phyloP scores from a whole-genome alignment of 345 rosid species.

The Brassica nigra region DNA sequence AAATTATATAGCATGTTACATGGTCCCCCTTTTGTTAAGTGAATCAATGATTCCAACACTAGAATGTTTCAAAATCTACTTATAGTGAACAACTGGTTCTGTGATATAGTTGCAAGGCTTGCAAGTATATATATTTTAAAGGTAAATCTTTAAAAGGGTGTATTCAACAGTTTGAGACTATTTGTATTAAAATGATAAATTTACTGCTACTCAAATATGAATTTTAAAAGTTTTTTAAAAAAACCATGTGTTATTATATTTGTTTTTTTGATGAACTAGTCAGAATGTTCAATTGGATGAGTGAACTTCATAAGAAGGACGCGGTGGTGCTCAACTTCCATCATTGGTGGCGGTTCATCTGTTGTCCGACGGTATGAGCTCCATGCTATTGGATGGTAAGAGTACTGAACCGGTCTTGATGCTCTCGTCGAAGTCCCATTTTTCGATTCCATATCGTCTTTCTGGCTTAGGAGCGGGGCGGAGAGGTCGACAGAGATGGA shows the following conservation, averaged over 20 bases:
- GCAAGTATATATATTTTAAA: not conserved
- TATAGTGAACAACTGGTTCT: not conserved
- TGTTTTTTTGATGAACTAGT: not conserved
- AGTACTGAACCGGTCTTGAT: too few species aligned
- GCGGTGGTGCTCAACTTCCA: too few species aligned
- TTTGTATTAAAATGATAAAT: not conserved
- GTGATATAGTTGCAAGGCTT: not conserved
- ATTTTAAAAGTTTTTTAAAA: too few species aligned
- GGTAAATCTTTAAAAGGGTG: not conserved
- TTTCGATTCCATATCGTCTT: too few species aligned
- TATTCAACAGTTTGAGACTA: not conserved
- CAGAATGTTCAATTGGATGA: not conserved
- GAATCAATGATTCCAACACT: not conserved
- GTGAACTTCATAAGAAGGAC: too few species aligned
- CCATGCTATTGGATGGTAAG: too few species aligned
- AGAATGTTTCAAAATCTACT: not conserved
- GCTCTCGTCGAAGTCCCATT: too few species aligned
- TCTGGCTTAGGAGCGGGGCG: too few species aligned
- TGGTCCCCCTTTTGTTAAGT: conserved; percentile 20
- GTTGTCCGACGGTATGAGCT: too few species aligned
- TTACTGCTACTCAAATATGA: not conserved
- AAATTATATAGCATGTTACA: conserved; percentile 10
- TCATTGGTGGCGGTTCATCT: too few species aligned
- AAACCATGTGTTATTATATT: not conserved
- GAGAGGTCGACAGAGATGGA: too few species aligned